Evolutionary conservation across 495 filamentous ascomycete species (phyloP).

Genomic region (Aspergillus saccharolyticus): DNA sequence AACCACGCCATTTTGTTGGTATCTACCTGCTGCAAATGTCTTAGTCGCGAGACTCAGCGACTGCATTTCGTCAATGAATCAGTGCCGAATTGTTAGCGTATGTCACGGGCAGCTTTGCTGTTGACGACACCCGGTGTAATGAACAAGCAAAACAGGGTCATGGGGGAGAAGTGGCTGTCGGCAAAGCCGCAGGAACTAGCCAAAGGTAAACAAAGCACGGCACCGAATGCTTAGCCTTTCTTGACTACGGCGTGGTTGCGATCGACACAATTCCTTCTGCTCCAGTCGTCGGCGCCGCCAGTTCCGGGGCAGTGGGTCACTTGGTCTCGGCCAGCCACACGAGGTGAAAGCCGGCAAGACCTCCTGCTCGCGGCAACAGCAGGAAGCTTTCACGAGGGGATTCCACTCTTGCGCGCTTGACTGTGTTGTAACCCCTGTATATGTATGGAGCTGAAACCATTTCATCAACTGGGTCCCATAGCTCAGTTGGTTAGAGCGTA

Average conservation of each 20-base stretch:
- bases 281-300: background rate
- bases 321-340: background rate
- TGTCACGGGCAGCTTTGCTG: no score
- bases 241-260: background rate
- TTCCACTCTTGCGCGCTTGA: background rate
- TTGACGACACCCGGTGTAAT: background rate
- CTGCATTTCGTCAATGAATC: no score
- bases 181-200: background rate
- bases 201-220: background rate
- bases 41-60: background rate
- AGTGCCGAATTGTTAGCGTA: no score
- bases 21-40: background rate
- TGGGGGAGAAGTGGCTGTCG: background rate
- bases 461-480: background rate
- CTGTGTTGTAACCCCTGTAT: no score
- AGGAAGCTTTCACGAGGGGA: background rate
- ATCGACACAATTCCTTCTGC: background rate
- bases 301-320: background rate
- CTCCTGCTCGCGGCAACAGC: background rate
- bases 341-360: background rate
- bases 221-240: background rate
- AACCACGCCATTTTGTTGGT: background rate
- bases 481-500: background rate
- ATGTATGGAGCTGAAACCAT: background rate
- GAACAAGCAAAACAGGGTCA: background rate